phyloP scores from a whole-genome alignment of 805 yeast species.

The Metschnikowia dekortorum region DNA sequence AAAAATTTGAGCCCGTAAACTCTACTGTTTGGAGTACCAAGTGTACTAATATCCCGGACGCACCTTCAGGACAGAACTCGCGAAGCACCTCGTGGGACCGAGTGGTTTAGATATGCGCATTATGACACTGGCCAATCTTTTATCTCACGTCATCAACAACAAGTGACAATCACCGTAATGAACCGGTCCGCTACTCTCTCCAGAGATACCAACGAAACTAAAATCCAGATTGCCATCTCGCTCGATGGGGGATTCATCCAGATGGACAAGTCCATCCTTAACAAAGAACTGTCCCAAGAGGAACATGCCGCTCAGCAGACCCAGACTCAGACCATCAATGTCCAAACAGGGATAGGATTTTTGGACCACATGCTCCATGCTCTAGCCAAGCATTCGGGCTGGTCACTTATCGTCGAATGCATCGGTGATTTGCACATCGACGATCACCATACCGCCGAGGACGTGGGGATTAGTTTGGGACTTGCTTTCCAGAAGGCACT shows the following conservation, averaged over 20 bases:
- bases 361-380: slow-evolving; percentile 98
- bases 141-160: background rate
- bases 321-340: slow-evolving; percentile 64
- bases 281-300: slow-evolving; percentile 21
- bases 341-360: slow-evolving; percentile 92
- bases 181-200: slow-evolving; percentile 41
- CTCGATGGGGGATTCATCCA: slow-evolving; percentile 81
- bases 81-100: background rate
- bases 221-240: slow-evolving; percentile 77
- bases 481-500: slow-evolving; percentile 83
- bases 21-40: too few species aligned
- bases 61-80: background rate
- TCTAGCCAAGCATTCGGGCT: slow-evolving; percentile 92
- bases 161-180: background rate
- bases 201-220: slow-evolving; percentile 89
- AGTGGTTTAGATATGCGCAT: background rate
- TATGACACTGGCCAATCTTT: background rate
- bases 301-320: slow-evolving; percentile 67
- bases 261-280: slow-evolving; percentile 56
- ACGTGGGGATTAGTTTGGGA: slow-evolving; percentile 90
- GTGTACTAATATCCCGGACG: background rate
- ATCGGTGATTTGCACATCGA: slow-evolving; percentile 93
- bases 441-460: slow-evolving; percentile 97
- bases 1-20: too few species aligned
- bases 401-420: slow-evolving; percentile 88